Percentiles rank a stretch among this genome's conserved stretches.
These are phyloP conservation scores for Globisporangium cylindrosporum DNA, from an alignment of 352 stramenopile species.

Conservation along the genomic window DNA sequence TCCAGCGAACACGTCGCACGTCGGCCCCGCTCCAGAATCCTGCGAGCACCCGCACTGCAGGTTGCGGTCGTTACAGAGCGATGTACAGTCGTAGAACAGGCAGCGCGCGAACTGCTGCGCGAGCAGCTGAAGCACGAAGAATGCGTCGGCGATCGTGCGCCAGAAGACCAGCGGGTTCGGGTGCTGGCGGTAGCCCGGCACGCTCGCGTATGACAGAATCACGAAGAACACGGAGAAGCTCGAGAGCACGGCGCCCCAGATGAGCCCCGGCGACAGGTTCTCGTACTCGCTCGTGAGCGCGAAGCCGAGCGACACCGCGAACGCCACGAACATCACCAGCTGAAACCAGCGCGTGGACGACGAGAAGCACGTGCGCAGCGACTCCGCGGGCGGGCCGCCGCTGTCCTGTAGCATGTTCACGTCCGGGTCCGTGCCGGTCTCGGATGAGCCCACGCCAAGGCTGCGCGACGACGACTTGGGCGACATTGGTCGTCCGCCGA, in stretches of 20 bases:
- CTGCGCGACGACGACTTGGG: constrained; percentile 39
- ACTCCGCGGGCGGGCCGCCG: constrained; percentile 15
- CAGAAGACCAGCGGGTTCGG: constrained; percentile 89
- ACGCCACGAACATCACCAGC: constrained; percentile 79
- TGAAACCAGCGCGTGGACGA: constrained; percentile 85
- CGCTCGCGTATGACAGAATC: constrained; percentile 79
- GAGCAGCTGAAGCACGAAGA: constrained; percentile 82
- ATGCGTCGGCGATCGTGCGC: constrained; percentile 79
- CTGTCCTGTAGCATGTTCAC: constrained; percentile 43
- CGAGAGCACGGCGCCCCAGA: constrained; percentile 81
- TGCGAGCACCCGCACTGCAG: constrained; percentile 76
- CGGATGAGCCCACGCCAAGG: constrained; percentile 30
- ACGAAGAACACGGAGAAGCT: constrained; percentile 87
- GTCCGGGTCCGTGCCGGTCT: constrained; percentile 39
- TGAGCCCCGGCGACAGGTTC: constrained; percentile 76
- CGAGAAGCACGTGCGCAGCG: constrained; percentile 59
- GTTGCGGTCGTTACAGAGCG: constrained; percentile 67
- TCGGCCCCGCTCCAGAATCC: constrained; percentile 34
- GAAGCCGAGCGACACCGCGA: constrained; percentile 56
- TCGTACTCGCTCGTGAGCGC: constrained; percentile 64
- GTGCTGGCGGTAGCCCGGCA: constrained; percentile 78
- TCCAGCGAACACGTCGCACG: constrained; percentile 72
- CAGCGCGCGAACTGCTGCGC: constrained; percentile 80
- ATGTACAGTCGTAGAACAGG: constrained; percentile 76
- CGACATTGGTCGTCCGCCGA: constrained; percentile 11